Base-by-base conservation (phyloP, 2,329 filamentous ascomycete genomes). In the Alternaria viburni region DNA sequence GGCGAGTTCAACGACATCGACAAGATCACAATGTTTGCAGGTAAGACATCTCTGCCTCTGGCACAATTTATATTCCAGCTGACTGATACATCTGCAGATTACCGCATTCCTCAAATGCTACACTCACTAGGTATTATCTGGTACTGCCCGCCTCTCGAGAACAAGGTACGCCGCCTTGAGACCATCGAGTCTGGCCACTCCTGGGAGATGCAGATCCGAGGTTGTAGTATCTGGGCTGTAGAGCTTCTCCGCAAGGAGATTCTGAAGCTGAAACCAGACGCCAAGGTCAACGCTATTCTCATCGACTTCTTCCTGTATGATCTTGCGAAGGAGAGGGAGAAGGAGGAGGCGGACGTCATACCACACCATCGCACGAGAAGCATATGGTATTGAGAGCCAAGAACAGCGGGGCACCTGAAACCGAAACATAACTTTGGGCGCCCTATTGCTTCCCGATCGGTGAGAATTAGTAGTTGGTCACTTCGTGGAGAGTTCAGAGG, bases 281-380 rank as follows among this genome's bases (percentile, higher is more conserved):
- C 89, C 1, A 81, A 83, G 15, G 79, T 91, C 66, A 99, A 99
- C 77, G 94, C 96, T 25, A 93, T 98, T 43, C 80, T 99, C 72
- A 96, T 99, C 67, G 96, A 99, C 80, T 99, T 98, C 81, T 97
- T 97, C 80, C 83, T 99, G 59, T 99, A 99, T 77, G 96, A 99
- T 81, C 89, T 91, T 17, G 93, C 96, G 82, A 99, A 98, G 79
- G 91, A 93, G 75, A 80, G 91, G 76, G 95, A 98, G 79, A 74
- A 72, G 28, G 77, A 76, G 7, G 73, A 67, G 6, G 70, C 69
- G 23, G 78, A 74, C 54, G 71, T 74, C 44, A 87, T 93, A 64
- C 92, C 93, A 6, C 93, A 97, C 81, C 94, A 97, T 81, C 86
- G 94, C 67, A 97, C 94, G 46, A 88, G 94, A 77, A 96, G 93